Conservation (phyloP, 345 rosid genomes). For the Euphorbia peplus region DNA sequence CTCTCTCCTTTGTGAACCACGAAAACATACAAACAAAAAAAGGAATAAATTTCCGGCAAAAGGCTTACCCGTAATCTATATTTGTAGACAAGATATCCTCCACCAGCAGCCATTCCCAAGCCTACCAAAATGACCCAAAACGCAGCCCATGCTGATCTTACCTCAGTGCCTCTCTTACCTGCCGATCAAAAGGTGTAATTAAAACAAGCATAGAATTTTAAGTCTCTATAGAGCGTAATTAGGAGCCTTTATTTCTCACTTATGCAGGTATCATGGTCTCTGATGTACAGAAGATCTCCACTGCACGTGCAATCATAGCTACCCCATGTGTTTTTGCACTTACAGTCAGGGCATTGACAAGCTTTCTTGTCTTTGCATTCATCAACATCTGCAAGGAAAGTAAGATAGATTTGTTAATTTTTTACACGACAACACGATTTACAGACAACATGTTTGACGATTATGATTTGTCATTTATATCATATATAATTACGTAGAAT, state of each 20-base stretch:
- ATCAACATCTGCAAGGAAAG: slow-evolving; percentile 56
- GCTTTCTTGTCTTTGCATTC: slow-evolving; percentile 95
- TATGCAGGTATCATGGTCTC: slow-evolving; percentile 95
- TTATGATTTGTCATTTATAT: too few species aligned
- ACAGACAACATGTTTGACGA: too few species aligned
- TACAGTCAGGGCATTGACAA: slow-evolving; percentile 94
- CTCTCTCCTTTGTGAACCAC: too few species aligned
- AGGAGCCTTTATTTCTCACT: slow-evolving; percentile 31
- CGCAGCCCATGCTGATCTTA: slow-evolving; percentile 85
- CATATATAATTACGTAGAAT: too few species aligned
- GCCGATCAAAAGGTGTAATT: slow-evolving; percentile 15
- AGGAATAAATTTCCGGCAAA: not conserved
- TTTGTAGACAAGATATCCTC: slow-evolving; percentile 87
- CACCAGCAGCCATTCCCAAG: slow-evolving; percentile 74
- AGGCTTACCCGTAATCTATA: slow-evolving; percentile 78
- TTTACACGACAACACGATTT: not conserved
- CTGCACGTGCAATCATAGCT: slow-evolving; percentile 88
- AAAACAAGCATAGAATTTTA: slow-evolving; percentile 15
- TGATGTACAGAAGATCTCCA: slow-evolving; percentile 79
- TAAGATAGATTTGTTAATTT: too few species aligned
- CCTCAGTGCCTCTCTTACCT: slow-evolving; percentile 75
- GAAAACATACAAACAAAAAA: not conserved
- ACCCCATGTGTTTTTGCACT: slow-evolving; percentile 93
- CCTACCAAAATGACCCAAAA: slow-evolving; percentile 84
- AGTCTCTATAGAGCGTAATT: not conserved